Base-by-base conservation (phyloP, 2,329 filamentous ascomycete species). In the Macrophomina phaseolina region DNA sequence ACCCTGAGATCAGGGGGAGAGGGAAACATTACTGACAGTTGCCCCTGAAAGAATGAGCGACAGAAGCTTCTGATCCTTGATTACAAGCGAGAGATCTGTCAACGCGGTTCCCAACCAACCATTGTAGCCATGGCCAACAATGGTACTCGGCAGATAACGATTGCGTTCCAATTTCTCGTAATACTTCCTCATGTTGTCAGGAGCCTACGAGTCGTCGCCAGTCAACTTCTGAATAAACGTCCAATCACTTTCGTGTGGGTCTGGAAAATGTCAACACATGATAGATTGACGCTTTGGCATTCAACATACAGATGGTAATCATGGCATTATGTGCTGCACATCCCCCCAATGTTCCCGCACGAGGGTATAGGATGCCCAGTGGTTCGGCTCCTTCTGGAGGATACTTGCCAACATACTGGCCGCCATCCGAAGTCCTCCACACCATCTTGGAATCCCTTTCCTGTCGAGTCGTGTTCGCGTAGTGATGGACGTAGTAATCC, bases 401-500 rank as follows among this genome's bases (percentile, higher is more conserved):
- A 66, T 81, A 77, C 5, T 82, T 75, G 14, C 87, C 87, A 16
- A 82, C 84, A 71, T 88, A 88, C 30, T 82, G 74, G 1, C 75
- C 74, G 11, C 85, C 86, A 53, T 83, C 76, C 0, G 82, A 78
- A 0, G 84, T 85, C 8, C 81, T 73, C 72, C 87, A 90, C 0
- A 84, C 84, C 53, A 85, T 85, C 79, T 90, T 89, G 70, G 78
- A 84, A 73, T 90, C 86, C 60, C 80, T 79, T n/a, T 83, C 80
- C 69, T 88, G 84, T 45, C 84, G 80, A 23, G 76, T 74, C 45
- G 85, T 77, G 68, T 89, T 82, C 14, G 81, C 78, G 71, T 89
- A 89, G 74, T 90, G 87, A 51, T 82, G 82, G n/a, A 89, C 85
- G 69, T 85, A 90, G 76, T 86, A 89, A 73, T 88, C 85, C 88